phyloP scores from a whole-genome alignment of 73 alveolate species.

The Effrenium voratum region DNA sequence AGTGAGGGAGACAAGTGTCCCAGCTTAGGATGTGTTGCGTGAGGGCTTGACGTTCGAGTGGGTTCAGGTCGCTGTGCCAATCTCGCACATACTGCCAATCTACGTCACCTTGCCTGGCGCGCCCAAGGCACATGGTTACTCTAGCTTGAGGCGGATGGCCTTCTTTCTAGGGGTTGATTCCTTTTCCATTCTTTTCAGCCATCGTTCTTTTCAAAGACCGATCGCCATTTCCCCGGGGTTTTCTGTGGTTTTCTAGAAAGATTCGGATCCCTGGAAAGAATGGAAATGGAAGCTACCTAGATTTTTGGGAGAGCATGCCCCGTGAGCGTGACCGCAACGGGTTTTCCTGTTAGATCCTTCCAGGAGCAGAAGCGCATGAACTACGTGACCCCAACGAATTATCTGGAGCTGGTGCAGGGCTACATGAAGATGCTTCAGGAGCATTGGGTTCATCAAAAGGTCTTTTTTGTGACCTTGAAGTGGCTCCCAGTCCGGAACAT shows the following conservation, averaged over 20 bases:
- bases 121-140: no score
- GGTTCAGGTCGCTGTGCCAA: no score
- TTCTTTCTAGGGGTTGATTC: neutral
- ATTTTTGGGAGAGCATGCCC: neutral
- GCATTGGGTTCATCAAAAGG: neutral
- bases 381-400: constrained; percentile 99
- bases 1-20: no score
- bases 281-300: no score
- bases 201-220: neutral
- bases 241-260: neutral
- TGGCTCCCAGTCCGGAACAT: neutral
- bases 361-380: constrained; percentile 98
- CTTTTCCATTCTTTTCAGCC: neutral
- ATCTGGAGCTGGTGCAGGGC: constrained; percentile 98
- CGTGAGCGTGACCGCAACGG: neutral
- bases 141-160: no score
- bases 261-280: no score
- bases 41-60: no score
- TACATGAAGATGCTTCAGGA: constrained; percentile 90
- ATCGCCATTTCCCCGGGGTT: neutral
- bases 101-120: no score
- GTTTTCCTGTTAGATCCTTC: no score
- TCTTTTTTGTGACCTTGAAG: neutral
- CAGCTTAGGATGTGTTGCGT: no score
- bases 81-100: no score